A percentile compares a stretch with the other conserved stretches of the same genome.
phyloP scores from a whole-genome alignment of 2,329 filamentous ascomycete species.

The Alternaria viburni region DNA sequence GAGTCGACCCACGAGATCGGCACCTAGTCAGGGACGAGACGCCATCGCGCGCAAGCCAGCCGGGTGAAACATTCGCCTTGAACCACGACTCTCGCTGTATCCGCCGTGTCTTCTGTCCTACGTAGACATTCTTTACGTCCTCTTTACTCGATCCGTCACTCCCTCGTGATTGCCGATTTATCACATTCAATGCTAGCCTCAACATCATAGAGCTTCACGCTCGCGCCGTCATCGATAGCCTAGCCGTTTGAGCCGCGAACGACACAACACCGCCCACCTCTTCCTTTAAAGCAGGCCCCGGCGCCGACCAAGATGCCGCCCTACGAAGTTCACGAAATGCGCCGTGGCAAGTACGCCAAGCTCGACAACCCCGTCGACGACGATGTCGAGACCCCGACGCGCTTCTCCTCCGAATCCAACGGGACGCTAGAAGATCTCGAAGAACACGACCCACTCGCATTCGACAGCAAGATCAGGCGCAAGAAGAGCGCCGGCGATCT shows the following conservation, averaged over 20 bases:
- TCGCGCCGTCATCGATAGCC: conserved; percentile 18
- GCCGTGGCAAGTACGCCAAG: conserved; percentile 47
- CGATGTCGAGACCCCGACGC: conserved; percentile 38
- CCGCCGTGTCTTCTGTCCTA: conserved; percentile 5
- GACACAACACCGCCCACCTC: neutral
- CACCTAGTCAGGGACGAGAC: conserved; percentile 18
- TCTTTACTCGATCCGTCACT: neutral
- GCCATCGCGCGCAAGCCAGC: conserved; percentile 9
- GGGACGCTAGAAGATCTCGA: conserved; percentile 51
- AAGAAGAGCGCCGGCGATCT: conserved; percentile 48
- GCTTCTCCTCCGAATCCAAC: conserved; percentile 47
- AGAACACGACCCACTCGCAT: conserved; percentile 56
- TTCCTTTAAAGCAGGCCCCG: neutral
- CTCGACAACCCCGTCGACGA: conserved; percentile 45
- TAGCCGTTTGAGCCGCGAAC: neutral
- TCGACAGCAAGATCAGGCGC: conserved; percentile 50
- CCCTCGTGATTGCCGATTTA: neutral
- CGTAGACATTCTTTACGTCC: neutral
- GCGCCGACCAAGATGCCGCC: conserved; percentile 29
- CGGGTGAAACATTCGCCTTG: conserved; percentile 9
- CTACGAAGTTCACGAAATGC: conserved; percentile 42
- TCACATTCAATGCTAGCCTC: conserved; percentile 8
- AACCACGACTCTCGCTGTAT: conserved; percentile 20
- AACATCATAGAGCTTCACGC: conserved; percentile 16
- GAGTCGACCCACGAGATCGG: conserved; percentile 14